Evolutionary conservation across 257 asterid species (phyloP), one percentile per base, ranked within the genome.

Genomic region (Craterostigma plantagineum): DNA sequence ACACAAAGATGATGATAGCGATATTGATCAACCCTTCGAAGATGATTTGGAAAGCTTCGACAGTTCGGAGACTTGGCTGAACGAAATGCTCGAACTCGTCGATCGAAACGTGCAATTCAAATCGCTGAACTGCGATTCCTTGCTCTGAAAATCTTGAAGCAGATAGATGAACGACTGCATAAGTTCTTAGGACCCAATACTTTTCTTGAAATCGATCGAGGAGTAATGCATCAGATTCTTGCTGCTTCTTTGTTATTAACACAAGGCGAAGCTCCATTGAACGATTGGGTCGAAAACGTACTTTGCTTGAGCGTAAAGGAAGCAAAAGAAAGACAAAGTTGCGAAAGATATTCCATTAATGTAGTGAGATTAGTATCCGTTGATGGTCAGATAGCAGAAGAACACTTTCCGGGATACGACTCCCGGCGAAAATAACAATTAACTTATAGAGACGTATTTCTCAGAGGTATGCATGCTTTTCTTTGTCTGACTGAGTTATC

Each of bases 181-280:
- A 62, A 52, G 56, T 48, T 42, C 18, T 62, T 51, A 39, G 81
- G 92, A 49, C 14, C 48, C 18, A 47, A 51, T 17, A 8, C 49
- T 36, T 18, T 41, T 18, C 74, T 87, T 35, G 92, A 79, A 52
- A 79, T 87, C 8, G 86, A 82, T 44, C 58, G 66, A 36, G 77
- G 64, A 42, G 77, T 64, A 34, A 53, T 87, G 70, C 49, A 44
- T 23, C 98, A 87, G 70, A 72, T 87, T 14, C 75, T 82, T 9
- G 95, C 93, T 10, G 95, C 93, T 11, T 64, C 70, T 55, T 82
- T 90, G 92, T 13, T 70, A 53, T 42, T 83, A 0, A 80, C 71
- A 37, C 50, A 52, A 14, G 62, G 55, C 50, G 58, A 51, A 3
- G 66, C 30, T 23, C 30, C 69, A 0, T 14, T 74, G 56, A 74